phyloP scores from a whole-genome alignment of 352 stramenopile genomes.

The Nothophytophthora sp. region DNA sequence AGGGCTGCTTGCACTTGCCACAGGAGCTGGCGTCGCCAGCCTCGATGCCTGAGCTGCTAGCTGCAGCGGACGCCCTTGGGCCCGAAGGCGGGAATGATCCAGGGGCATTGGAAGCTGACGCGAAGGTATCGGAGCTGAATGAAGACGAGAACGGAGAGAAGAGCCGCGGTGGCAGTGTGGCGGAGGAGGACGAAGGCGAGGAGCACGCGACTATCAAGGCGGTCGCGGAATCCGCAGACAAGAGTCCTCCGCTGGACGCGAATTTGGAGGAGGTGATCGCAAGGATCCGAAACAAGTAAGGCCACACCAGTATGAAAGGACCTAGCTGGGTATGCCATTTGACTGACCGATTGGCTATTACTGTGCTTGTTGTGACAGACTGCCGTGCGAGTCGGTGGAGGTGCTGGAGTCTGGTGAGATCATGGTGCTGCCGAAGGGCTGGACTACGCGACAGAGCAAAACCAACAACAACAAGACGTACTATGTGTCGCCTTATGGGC shows the following conservation, averaged over 20 bases:
- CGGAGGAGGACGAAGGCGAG: constrained; percentile 18
- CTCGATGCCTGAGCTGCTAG: constrained; percentile 19
- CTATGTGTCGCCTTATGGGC: constrained; percentile 81
- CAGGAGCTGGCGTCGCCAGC: constrained; percentile 33
- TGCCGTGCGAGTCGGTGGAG: constrained; percentile 58
- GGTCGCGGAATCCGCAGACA: constrained; percentile 30
- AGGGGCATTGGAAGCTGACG: constrained; percentile 7
- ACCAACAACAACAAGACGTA: constrained; percentile 88
- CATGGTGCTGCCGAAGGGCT: constrained; percentile 73
- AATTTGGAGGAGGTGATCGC: constrained; percentile 61
- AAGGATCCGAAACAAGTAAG: constrained; percentile 64
- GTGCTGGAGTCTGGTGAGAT: constrained; percentile 77
- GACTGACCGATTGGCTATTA: constrained; percentile 1
- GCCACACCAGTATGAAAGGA: no score
- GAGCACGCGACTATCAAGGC: constrained; percentile 59
- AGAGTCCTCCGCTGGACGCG: constrained; percentile 46
- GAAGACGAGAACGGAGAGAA: constrained; percentile 15
- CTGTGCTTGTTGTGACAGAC: neutral
- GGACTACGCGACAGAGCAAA: constrained; percentile 78
- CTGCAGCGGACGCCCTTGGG: constrained; percentile 1
- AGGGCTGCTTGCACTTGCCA: constrained; percentile 20
- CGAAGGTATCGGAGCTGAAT: constrained; percentile 14
- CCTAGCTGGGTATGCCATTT: no score
- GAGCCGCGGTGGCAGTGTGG: neutral
- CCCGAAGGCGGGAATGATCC: constrained; percentile 4